phyloP scores from a whole-genome alignment of 805 yeast species.

The Candida oleophila region DNA sequence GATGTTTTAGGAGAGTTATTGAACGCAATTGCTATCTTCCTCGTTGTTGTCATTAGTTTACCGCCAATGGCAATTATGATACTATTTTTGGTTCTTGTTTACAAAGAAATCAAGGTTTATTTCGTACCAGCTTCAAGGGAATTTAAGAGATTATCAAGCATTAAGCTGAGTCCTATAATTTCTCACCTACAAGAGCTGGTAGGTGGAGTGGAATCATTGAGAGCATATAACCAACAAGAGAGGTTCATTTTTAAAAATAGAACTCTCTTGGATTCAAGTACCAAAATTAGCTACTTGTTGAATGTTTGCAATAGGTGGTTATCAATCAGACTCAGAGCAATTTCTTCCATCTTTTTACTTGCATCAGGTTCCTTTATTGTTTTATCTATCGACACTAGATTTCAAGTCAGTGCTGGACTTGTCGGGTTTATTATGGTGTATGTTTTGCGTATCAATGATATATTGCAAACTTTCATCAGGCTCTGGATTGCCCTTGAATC shows the following conservation, averaged over 20 bases:
- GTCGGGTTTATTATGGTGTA: conserved; percentile 29
- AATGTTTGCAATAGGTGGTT: conserved; percentile 28
- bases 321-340: conserved; percentile 22
- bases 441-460: conserved; percentile 21
- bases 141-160: conserved; percentile 23
- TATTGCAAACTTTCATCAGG: conserved; percentile 21
- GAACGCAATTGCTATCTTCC: conserved; percentile 19
- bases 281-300: conserved; percentile 18
- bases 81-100: conserved; percentile 16
- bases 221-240: conserved; percentile 23
- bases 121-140: conserved; percentile 27
- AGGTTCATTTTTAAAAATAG: conserved; percentile 23
- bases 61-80: conserved; percentile 23
- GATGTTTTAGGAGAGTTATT: conserved; percentile 15
- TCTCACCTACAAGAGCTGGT: conserved; percentile 29
- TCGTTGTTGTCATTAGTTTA: conserved; percentile 23
- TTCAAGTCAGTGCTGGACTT: conserved; percentile 24
- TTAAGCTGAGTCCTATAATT: conserved; percentile 25
- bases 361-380: conserved; percentile 19
- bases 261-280: conserved; percentile 18
- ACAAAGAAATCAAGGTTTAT: conserved; percentile 19
- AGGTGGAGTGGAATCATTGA: conserved; percentile 26
- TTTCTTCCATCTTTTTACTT: conserved; percentile 20
- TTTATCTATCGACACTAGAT: conserved; percentile 13
- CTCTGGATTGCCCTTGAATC: conserved; percentile 26